phyloP scores from a whole-genome alignment of 2,329 filamentous ascomycete species.

The Phaeosphaeriaceae sp. region DNA sequence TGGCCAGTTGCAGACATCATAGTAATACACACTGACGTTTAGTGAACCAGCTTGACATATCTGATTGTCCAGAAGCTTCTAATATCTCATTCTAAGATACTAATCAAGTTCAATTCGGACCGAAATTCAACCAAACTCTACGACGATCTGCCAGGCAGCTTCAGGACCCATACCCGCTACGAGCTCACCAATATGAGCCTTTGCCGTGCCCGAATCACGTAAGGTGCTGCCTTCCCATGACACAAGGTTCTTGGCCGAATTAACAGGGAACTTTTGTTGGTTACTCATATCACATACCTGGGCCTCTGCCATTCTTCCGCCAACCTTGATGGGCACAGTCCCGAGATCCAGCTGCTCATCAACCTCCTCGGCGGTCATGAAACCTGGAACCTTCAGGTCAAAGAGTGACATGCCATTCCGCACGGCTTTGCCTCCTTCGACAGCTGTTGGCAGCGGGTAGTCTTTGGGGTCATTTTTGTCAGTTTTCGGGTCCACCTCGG shows the following conservation, averaged over 20 bases:
- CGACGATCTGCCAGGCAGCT: conserved; percentile 62
- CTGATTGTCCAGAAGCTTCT: not conserved
- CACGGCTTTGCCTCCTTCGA: conserved; percentile 45
- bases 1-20: not conserved
- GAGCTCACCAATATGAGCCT: conserved; percentile 70
- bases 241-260: conserved; percentile 58
- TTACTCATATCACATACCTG: conserved; percentile 39
- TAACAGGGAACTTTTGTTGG: conserved; percentile 45
- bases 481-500: not conserved
- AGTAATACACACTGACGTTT: not conserved
- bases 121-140: conserved; percentile 59
- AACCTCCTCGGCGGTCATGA: conserved; percentile 64
- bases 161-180: conserved; percentile 71
- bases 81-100: not conserved
- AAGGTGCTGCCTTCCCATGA: conserved; percentile 66
- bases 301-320: conserved; percentile 39
- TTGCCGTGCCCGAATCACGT: conserved; percentile 60
- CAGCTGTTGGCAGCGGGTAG: conserved; percentile 32
- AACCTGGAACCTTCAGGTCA: conserved; percentile 70
- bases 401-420: conserved; percentile 60
- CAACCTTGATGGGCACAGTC: conserved; percentile 62
- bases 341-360: conserved; percentile 62
- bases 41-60: not conserved
- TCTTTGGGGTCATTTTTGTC: conserved; percentile 26
- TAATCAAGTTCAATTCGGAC: not conserved